Base-by-base conservation (phyloP, 1,139 yeast species). In the Geotrichum citri-aurantii region DNA sequence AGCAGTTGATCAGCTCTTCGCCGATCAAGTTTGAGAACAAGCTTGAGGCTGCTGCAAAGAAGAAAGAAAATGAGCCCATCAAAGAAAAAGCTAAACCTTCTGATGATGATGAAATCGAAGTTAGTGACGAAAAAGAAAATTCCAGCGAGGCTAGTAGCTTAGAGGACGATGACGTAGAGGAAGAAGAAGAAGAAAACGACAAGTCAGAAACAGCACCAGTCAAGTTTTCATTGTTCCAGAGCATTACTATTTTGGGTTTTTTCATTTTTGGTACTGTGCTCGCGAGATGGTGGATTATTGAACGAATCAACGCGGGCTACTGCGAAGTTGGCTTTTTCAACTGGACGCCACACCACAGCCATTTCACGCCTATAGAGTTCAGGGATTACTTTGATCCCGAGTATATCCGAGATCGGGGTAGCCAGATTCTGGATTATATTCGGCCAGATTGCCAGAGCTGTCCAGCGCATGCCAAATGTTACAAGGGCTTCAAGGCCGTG, bases 391-490 rank as follows among this genome's bases (percentile, higher is more conserved):
- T 59, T 46, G 61, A 61, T n/a, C 62, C 53, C 23, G 56, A 58
- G 23, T 54, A 61, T 23, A 48, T 58, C 3, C 52, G 59, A 14
- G 66, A 65, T 50, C 71, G 48, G 58, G 63, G 23, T 54, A 64
- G 68, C 46, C 57, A 54, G 24, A 58, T 57, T 5, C 50, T 68
- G 51, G 71, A 71, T 54, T 61, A 56, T n/a, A 63, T 74, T 58
- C 81, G 81, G 57, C 96, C 97, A 3, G 61, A 67, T 1, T 93
- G 98, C 72, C 74, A 80, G 7, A 81, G 81, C 44, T 92, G 98
- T 68, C 98, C 98, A 0, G 79, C 78, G 10, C 88, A 92, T 72
- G 95, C 95, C 1, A 76, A 82, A 55, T 93, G 98, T 70, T 81
- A 79, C 62, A 81, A 84, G 31, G 72, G 78, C 54, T 76, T 86